Base-by-base conservation (phyloP, 2,329 filamentous ascomycete species). In the Penicillium sp. region DNA sequence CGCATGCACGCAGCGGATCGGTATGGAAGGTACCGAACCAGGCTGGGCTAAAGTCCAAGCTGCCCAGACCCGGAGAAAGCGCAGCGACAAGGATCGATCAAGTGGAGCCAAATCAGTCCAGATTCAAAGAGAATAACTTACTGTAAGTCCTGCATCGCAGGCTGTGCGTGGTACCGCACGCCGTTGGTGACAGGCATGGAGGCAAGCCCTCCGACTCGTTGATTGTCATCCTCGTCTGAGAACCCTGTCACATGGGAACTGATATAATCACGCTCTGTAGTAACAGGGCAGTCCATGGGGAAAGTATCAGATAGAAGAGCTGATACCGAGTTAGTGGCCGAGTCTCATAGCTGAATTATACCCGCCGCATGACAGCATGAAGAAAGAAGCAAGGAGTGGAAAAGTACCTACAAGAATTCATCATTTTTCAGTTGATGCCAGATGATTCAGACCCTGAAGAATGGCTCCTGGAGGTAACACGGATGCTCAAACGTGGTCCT, bases 131-230 rank as follows among this genome's bases (percentile, higher is more conserved):
- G 53, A 70, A 68, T 59, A 69, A 84, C 82, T 80, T 82, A 85
- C 82, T 77, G 78, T 73, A 77, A 73, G 72, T 84, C 81, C 66
- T 79, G 75, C 72, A 77, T 72, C 64, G 74, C 71, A 78, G 79
- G 74, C 74, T 77, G 77, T 73, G 79, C 67, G 68, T 77, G 76
- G 77, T 81, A 84, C 75, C 80, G 78, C 75, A 79, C 69, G 70
- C 77, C 76, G 72, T 78, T 80, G 68, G 72, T 75, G 64, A 76
- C 70, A 67, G 77, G 70, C 67, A 81, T 77, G 57, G 77, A 72
- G 66, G 74, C 73, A 66, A 83, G 73, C 58, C 73, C 68, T 66
- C 75, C 77, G 70, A 82, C 80, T 74, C 80, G 80, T 66, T 81
- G 78, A 69, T 77, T 73, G 66, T 83, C 80, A 65, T 81, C 76